Evolutionary conservation across 352 stramenopile genomes (phyloP), one percentile per base, ranked within the genome.

Genomic region (Globisporangium viniferum): DNA sequence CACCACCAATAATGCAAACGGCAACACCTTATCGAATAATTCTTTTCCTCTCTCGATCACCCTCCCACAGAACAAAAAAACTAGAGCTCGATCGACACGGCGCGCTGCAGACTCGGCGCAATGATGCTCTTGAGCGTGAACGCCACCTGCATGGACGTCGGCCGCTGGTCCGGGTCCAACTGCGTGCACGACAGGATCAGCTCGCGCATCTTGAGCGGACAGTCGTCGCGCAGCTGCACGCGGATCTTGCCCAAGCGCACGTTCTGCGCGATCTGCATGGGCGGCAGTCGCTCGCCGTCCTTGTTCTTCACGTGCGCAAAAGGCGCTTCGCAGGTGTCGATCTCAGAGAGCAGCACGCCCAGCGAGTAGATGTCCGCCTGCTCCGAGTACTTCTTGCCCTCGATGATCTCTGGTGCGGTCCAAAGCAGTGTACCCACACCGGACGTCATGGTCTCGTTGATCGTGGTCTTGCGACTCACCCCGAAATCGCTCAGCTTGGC

Each of bases 401-500:
- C 74, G 24, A 97, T 92, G 65, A 97, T 94, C 74, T 97, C 91
- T 2, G 91, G 90, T 0, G 90, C 90, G 18, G 88, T 95, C 89
- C 89, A 97, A 9, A 91, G 72, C 41, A 91, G 73, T 20, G 86
- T 97, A 18, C 89, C 89, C 12, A 90, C 85, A 18, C 91, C 86
- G 1, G 83, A 91, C 18, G 86, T 91, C 78, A 90, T 87, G 0
- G 85, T 92, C 59, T 92, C 79, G 65, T 93, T 90, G 27, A 90
- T 74, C 20, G 73, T 74, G 10, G 85, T 83, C 66, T 92, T 85
- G 44, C 88, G 81, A 53, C 84, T 92, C 29, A 97, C 80, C 4
- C 90, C 91, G 72, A 97, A 96, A 71, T 96, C 91, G n/a, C 81
- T 90, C 29, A 97, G 73, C 69, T 97, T 97, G 33, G 82, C 88